These are phyloP conservation scores for Artemisia annua DNA, from an alignment of 129 eudicot genomes.

Conservation along the genomic window DNA sequence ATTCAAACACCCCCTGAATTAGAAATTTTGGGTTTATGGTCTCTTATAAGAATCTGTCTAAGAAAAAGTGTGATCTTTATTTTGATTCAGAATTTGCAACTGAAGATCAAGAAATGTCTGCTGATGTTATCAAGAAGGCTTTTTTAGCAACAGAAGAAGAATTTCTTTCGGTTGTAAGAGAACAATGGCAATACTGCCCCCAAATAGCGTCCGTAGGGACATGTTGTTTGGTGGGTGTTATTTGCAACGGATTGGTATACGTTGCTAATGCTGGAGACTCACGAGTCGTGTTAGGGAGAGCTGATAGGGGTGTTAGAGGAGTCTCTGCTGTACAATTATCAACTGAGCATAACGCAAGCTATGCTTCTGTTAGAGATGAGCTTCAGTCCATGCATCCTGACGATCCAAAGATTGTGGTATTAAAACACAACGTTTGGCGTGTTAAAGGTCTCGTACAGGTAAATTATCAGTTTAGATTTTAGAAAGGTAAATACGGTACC, in stretches of 20 bases:
- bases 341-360: constrained; percentile 78
- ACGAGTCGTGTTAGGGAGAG: constrained; percentile 84
- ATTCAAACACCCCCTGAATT: too few relatives aligned
- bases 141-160: constrained; percentile 89
- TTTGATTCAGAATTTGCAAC: constrained; percentile 64
- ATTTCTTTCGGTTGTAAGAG: constrained; percentile 66
- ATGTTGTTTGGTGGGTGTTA: constrained; percentile 87
- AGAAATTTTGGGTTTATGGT: too few relatives aligned
- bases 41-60: too few relatives aligned
- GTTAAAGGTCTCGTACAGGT: constrained; percentile 98
- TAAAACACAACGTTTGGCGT: constrained; percentile 94
- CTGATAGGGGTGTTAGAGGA: constrained; percentile 57
- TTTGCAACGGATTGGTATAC: constrained; percentile 67
- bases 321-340: constrained; percentile 76
- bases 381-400: constrained; percentile 68
- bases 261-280: constrained; percentile 97
- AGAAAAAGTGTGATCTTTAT: not conserved
- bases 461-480: constrained; percentile 2
- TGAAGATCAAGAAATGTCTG: constrained; percentile 76
- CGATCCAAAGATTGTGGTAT: constrained; percentile 79
- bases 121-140: constrained; percentile 68
- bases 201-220: constrained; percentile 86
- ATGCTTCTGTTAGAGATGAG: constrained; percentile 77
- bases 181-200: constrained; percentile 64
- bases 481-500: constrained; percentile 10